Evolutionary conservation across 805 yeast genomes (phyloP).

Genomic region (Saturnispora ahearnii): DNA sequence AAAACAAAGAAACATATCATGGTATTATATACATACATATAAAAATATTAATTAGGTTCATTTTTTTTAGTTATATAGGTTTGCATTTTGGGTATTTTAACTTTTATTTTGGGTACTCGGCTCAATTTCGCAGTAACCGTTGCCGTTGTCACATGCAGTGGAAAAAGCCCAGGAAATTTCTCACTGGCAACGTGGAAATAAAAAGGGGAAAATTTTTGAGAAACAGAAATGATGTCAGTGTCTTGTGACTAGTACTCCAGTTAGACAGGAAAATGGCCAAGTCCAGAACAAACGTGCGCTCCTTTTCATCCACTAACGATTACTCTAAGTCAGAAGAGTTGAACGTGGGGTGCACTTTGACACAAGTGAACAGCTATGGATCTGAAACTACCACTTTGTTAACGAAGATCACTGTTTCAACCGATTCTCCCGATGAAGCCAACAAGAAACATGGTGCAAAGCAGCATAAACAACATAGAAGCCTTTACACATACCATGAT

Average conservation of each 20-base stretch:
- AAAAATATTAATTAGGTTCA: not conserved
- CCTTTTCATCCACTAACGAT: not conserved
- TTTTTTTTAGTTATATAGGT: not conserved
- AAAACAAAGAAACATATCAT: not conserved
- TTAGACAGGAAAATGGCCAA: not conserved
- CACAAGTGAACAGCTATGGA: slow-evolving; percentile 4
- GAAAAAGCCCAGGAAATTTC: not conserved
- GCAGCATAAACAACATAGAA: slow-evolving; percentile 7
- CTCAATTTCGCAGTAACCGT: not conserved
- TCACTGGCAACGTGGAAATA: not conserved
- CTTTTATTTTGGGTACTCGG: not conserved
- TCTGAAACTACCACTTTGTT: slow-evolving; percentile 2
- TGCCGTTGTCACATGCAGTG: not conserved
- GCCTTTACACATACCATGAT: slow-evolving; percentile 31
- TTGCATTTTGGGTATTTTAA: slow-evolving; percentile 2
- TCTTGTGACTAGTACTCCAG: not conserved
- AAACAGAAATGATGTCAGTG: not conserved
- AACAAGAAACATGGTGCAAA: not conserved
- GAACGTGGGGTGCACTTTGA: not conserved
- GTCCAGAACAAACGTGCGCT: slow-evolving; percentile 1
- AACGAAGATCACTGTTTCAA: not conserved
- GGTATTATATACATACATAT: not conserved
- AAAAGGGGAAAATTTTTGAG: not conserved
- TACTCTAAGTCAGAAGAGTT: not conserved
- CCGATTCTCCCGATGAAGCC: not conserved